Percentiles rank a stretch among this genome's conserved stretches.
These are phyloP conservation scores for Lyophyllum semitale DNA, from an alignment of 768 basidiomycete species.

Conservation along the genomic window DNA sequence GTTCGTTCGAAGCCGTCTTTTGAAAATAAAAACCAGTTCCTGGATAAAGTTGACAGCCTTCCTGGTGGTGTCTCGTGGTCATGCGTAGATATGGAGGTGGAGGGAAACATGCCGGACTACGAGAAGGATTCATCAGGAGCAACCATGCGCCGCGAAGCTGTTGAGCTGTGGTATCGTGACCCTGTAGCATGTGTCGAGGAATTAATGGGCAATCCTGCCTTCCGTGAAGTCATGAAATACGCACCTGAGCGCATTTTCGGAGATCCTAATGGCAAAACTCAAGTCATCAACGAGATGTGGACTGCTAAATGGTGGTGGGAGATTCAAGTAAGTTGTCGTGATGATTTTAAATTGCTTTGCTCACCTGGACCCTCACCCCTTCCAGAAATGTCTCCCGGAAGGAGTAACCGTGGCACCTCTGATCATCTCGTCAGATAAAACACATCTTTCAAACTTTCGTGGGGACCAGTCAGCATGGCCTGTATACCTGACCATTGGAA, in stretches of 20 bases:
- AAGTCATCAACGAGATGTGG: neutral
- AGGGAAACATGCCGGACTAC: neutral
- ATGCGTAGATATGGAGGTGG: no score
- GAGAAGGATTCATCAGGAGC: neutral
- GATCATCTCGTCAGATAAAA: constrained; percentile 28
- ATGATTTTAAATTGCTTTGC: neutral
- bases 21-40: neutral
- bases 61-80: no score
- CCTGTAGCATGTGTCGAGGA: neutral
- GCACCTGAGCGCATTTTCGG: neutral
- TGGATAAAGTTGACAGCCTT: neutral
- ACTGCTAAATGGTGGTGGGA: constrained; percentile 16
- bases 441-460: constrained; percentile 25
- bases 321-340: constrained; percentile 19
- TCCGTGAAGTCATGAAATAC: neutral
- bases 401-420: constrained; percentile 27
- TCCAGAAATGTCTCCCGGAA: constrained; percentile 3
- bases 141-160: neutral
- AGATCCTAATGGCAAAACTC: neutral
- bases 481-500: constrained; percentile 37
- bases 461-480: constrained; percentile 37
- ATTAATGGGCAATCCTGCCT: neutral
- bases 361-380: no score
- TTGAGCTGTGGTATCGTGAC: neutral
- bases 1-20: constrained; percentile 6